These are phyloP conservation scores for Diaporthe ampelina DNA, from an alignment of 2,329 filamentous ascomycete species.

Conservation along the genomic window DNA sequence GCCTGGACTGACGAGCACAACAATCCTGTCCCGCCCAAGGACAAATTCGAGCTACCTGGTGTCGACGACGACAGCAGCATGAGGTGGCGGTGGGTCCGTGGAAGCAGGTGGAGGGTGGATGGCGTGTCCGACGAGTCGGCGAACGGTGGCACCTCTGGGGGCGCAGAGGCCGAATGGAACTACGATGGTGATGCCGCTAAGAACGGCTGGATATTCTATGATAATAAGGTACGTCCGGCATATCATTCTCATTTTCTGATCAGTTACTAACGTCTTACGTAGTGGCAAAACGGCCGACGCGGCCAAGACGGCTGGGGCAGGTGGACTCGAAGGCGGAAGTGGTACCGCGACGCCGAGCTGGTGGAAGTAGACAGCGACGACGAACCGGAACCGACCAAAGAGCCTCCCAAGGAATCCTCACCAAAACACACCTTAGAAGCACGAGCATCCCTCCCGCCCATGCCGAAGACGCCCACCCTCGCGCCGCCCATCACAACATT, in stretches of 20 bases:
- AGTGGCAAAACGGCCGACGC: conserved; percentile 92
- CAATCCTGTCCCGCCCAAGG: conserved; percentile 81
- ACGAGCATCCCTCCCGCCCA: conserved; percentile 47
- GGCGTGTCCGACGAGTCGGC: conserved; percentile 71
- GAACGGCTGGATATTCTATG: conserved; percentile 96
- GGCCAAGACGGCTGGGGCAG: conserved; percentile 92
- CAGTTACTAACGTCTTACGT: background rate
- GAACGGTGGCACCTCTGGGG: conserved; percentile 44
- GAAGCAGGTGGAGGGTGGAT: conserved; percentile 89
- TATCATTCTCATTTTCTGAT: background rate
- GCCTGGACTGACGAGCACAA: conserved; percentile 98
- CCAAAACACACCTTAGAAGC: conserved; percentile 53
- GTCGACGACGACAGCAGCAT: conserved; percentile 71
- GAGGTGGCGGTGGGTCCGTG: conserved; percentile 83
- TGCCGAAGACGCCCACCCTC: conserved; percentile 42
- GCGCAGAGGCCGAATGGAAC: conserved; percentile 58
- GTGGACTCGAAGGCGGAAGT: conserved; percentile 93
- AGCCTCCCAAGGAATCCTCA: conserved; percentile 49
- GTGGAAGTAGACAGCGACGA: conserved; percentile 74
- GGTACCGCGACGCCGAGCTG: conserved; percentile 96
- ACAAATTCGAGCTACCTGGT: conserved; percentile 74
- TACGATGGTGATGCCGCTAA: conserved; percentile 73
- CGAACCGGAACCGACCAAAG: conserved; percentile 46
- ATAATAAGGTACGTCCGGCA: conserved; percentile 81
- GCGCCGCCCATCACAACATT: conserved; percentile 38